These are phyloP conservation scores for Acmispon strigosus DNA, from an alignment of 306 rosid species.

Conservation along the genomic window DNA sequence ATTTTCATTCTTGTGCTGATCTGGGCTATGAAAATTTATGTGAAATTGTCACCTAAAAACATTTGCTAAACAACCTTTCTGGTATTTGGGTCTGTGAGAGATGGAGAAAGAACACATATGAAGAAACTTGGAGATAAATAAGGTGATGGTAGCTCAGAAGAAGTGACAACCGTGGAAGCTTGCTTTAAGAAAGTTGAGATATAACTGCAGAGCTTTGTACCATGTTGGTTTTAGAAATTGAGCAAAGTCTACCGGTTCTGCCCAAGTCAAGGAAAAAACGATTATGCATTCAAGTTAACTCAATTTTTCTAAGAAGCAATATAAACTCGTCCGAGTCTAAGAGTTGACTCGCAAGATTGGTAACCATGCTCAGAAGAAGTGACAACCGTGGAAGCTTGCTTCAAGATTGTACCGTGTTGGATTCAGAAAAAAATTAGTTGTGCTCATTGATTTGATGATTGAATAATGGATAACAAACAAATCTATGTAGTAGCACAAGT, in stretches of 20 bases:
- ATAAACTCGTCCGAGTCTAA: too few species aligned
- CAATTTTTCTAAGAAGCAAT: too few species aligned
- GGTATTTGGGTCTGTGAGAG: not conserved
- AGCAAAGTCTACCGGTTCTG: not conserved
- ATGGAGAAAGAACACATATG: not conserved
- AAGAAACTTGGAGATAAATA: not conserved
- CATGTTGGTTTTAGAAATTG: not conserved
- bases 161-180: not conserved
- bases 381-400: not conserved
- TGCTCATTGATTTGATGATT: not conserved
- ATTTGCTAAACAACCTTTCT: not conserved
- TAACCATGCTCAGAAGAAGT: not conserved
- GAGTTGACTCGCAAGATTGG: too few species aligned
- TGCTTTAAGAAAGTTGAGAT: not conserved
- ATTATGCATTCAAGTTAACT: too few species aligned
- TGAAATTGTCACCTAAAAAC: not conserved
- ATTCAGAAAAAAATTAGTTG: too few species aligned
- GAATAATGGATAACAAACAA: not conserved
- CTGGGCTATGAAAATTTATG: not conserved
- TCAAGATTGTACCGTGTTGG: not conserved
- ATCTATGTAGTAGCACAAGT: not conserved
- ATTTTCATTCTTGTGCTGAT: not conserved
- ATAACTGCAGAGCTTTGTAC: not conserved
- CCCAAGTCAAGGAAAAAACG: too few species aligned
- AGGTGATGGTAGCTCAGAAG: not conserved